These are phyloP conservation scores for Speleostelium caveatum DNA, from an alignment of 78 protist species.

Conservation along the genomic window DNA sequence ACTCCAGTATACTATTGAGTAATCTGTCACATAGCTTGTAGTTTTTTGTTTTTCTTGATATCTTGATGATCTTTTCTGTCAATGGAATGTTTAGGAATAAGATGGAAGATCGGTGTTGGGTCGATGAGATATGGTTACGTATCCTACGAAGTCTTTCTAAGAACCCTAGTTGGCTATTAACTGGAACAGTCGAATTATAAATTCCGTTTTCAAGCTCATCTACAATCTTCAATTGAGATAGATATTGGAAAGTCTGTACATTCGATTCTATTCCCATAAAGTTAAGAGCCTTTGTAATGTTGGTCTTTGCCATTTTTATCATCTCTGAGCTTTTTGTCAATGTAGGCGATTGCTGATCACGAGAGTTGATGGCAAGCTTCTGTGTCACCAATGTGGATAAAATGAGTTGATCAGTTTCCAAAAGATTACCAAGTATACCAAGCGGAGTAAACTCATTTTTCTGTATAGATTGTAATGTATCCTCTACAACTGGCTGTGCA, in stretches of 20 bases:
- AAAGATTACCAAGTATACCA: slow-evolving; percentile 42
- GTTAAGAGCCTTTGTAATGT: slow-evolving; percentile 18
- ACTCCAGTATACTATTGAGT: slow-evolving; percentile 37
- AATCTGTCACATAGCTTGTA: slow-evolving; percentile 11
- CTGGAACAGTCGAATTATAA: background rate
- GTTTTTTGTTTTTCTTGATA: slow-evolving; percentile 45
- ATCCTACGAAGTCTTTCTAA: slow-evolving; percentile 38
- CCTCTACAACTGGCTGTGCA: background rate
- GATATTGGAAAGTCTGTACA: slow-evolving; percentile 53
- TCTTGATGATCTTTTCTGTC: slow-evolving; percentile 45
- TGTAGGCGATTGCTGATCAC: background rate
- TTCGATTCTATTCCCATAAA: slow-evolving; percentile 53
- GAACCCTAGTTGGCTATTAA: slow-evolving; percentile 54
- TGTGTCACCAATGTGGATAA: slow-evolving; percentile 37
- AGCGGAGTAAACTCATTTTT: background rate
- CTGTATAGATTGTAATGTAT: background rate
- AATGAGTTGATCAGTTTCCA: slow-evolving; percentile 42
- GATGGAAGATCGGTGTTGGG: slow-evolving; percentile 1
- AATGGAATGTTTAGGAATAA: slow-evolving; percentile 50
- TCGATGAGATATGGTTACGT: slow-evolving; percentile 25
- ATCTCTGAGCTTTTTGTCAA: background rate
- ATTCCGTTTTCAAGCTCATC: slow-evolving; percentile 73
- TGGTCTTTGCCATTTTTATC: background rate
- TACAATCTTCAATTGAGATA: slow-evolving; percentile 59
- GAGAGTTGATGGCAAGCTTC: background rate